Evolutionary conservation across 805 yeast genomes (phyloP), one percentile per base, ranked within the genome.

Genomic region (Tetrapisispora phaffii): DNA sequence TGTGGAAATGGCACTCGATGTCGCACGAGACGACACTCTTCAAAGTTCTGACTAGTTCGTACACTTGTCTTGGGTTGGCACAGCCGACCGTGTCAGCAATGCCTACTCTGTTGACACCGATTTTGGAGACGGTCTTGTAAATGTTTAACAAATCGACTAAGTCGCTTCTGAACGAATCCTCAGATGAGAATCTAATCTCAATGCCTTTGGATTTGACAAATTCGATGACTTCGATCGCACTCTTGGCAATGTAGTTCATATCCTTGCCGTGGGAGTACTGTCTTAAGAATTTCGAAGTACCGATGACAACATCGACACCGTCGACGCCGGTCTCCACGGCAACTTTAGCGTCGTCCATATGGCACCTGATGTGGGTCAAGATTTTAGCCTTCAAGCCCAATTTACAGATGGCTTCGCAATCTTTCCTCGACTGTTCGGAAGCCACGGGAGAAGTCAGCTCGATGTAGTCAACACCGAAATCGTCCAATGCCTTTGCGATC

Each of bases 401-500:
- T 74, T 93, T 93, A 75, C 97, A 93, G 57, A 90, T 90, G 48
- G 97, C 97, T 73, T 93, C 97, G 74, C 97, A 90, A 69, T 90
- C 98, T 49, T 63, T 70, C 64, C 94, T 77, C 45, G 89, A 79
- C 72, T 90, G 97, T 67, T 90, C 97, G 46, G 93, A 81, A 33
- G 98, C 97, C 47, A 94, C 97, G 12, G 98, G 98, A 4, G 97
- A 88, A n/a, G 98, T 90, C 65, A 90, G 75, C 71, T 90, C 98
- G 53, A 90, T 93, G 72, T 93, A 90, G 71, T 90, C 98, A 39
- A 88, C 98, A 57, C 98, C 98, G 62, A 90, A 90, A 59, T 90
- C 97, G 67, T 90, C 97, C 47, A 90, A 73, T 4, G 97, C 97
- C 72, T 79, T 88, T 54, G 98, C 98, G 53, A 90, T 90, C 68